A percentile compares a stretch with the other conserved stretches of the same genome.
Evolutionary conservation across 192 early-diverging fungal species (phyloP).

Genomic region (Linnemannia schmuckeri): DNA sequence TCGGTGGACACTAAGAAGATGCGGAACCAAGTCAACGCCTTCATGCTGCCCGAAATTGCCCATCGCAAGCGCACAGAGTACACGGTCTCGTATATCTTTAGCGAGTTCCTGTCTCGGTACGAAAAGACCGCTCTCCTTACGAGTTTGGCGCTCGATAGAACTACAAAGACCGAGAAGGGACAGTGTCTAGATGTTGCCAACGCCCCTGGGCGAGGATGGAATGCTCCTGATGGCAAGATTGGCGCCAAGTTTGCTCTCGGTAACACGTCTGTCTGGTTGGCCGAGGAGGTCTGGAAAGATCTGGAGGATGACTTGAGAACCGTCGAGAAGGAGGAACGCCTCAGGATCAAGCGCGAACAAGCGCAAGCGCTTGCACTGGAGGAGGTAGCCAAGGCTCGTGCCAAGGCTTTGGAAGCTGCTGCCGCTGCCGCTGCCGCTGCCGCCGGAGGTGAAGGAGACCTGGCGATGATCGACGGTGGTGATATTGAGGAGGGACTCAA

Average conservation of each 20-base stretch:
- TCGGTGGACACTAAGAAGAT: slow-evolving; percentile 73
- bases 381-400: slow-evolving; percentile 51
- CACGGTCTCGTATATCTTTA: slow-evolving; percentile 75
- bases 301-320: slow-evolving; percentile 72
- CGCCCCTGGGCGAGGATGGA: slow-evolving; percentile 42
- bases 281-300: slow-evolving; percentile 74
- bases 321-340: slow-evolving; percentile 71
- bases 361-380: slow-evolving; percentile 47
- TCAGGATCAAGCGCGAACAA: slow-evolving; percentile 57
- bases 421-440: slow-evolving; percentile 5
- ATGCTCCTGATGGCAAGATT: slow-evolving; percentile 59
- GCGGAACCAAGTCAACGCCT: slow-evolving; percentile 74
- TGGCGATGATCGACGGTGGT: slow-evolving; percentile 23
- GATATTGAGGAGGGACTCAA: slow-evolving; percentile 14
- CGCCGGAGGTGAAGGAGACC: slow-evolving; percentile 3
- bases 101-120: slow-evolving; percentile 83
- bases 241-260: slow-evolving; percentile 67
- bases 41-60: slow-evolving; percentile 80
- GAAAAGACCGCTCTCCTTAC: slow-evolving; percentile 60
- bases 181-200: slow-evolving; percentile 35
- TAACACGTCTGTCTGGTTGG: slow-evolving; percentile 70
- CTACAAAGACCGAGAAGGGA: slow-evolving; percentile 35
- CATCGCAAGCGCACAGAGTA: slow-evolving; percentile 77
- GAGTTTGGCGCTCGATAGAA: slow-evolving; percentile 19
- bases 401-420: slow-evolving; percentile 43